phyloP scores from a whole-genome alignment of 2,329 filamentous ascomycete species.

The Cladophialophora immunda region DNA sequence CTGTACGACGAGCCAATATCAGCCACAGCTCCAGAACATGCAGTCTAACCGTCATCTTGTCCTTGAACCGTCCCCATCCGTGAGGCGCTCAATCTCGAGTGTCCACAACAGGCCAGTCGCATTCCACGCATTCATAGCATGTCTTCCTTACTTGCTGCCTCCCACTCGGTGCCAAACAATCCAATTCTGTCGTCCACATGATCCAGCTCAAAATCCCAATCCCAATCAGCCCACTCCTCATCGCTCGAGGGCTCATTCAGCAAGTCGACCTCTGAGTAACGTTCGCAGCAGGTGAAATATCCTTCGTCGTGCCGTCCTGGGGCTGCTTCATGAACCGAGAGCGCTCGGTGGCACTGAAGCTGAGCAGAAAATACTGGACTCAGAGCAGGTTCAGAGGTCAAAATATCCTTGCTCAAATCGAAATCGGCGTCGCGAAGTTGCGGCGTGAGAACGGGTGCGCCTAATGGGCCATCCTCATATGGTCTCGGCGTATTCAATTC shows the following conservation, averaged over 20 bases:
- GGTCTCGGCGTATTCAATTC: neutral
- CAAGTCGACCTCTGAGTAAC: conserved; percentile 11
- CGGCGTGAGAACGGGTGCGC: neutral
- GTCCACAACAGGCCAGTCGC: neutral
- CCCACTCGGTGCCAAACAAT: neutral
- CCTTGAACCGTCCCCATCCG: neutral
- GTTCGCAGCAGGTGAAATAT: conserved; percentile 14
- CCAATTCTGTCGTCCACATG: conserved; percentile 1
- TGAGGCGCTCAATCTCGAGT: neutral
- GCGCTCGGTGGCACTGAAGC: neutral
- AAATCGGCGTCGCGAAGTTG: neutral
- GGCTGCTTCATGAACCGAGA: neutral
- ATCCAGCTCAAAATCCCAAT: conserved; percentile 24
- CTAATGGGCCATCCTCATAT: neutral
- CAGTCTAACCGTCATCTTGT: conserved; percentile 4
- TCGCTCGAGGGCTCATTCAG: conserved; percentile 13
- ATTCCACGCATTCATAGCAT: neutral
- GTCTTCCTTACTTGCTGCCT: no score
- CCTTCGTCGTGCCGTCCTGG: conserved; percentile 9
- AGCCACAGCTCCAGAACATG: neutral
- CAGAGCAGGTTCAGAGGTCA: neutral
- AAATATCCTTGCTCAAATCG: neutral
- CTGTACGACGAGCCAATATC: neutral
- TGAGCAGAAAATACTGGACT: neutral
- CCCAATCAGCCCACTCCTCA: conserved; percentile 24